Evolutionary conservation across 225 moss, liverwort and hornwort genomes (phyloP), one percentile per base, ranked within the genome.

Genomic region (Antitrichia curtipendula): DNA sequence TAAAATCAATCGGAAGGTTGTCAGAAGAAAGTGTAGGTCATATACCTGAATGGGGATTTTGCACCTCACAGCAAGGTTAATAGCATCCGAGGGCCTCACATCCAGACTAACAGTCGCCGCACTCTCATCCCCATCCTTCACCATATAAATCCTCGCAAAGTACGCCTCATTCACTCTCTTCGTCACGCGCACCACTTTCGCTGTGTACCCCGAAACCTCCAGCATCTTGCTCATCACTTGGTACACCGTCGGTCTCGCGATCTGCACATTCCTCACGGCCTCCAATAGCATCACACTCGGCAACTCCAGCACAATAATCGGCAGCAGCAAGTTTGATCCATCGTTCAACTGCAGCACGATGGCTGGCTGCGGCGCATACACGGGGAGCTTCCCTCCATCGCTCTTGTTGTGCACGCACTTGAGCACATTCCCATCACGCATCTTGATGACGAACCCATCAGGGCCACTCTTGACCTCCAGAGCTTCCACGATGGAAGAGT

Each of bases 161-260:
- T 98, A 96, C 32, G 98, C 96, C 88, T 98, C 96, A 72, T 96
- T 94, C 43, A 98, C 96, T 83, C 98, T 91, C 85, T 96, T 94
- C 10, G 98, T 98, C 60, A 98, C 96, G 50, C 98, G 94, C 27
- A 96, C 96, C 41, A 96, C 91, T 84, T 96, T 96, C 34, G 96
- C 96, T 84, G 92, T 88, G 91, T 96, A 98, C 52, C 98, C 98
- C 87, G 96, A 93, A 62, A 94, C 86, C 75, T 98, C 98, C 70
- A 98, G 88, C 96, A 98, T 96, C 90, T 94, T 96, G 83, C 93
- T 94, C 95, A 98, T 98, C 36, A 98, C 96, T 88, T 98, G 98
- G 84, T 98, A 98, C 34, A 98, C 96, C 13, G 98, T 98, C 18
- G 98, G 98, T 32, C 98, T 92, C 52, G 96, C 88, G 64, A 98